These are phyloP conservation scores for Trifolium fragiferum DNA, from an alignment of 306 rosid genomes.

Conservation along the genomic window DNA sequence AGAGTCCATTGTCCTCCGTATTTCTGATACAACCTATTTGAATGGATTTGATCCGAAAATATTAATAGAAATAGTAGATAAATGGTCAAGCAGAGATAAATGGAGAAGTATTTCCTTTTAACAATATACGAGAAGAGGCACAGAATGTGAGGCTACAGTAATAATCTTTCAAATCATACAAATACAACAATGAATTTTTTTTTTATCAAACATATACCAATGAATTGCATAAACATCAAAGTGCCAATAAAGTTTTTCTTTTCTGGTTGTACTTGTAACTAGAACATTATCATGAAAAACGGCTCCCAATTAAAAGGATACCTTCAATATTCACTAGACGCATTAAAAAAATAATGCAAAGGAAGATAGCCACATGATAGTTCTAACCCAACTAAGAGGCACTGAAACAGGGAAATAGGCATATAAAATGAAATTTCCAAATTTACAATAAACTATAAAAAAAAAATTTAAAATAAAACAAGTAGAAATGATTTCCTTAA, in stretches of 20 bases:
- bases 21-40: conserved; percentile 80
- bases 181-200: not conserved
- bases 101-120: conserved; percentile 4
- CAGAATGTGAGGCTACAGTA: conserved; percentile 6
- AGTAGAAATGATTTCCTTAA: conserved; percentile 16
- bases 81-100: conserved; percentile 23
- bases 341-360: not conserved
- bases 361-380: not conserved
- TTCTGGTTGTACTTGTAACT: not conserved
- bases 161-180: conserved; percentile 14
- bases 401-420: not conserved
- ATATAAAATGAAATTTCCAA: conserved; percentile 19
- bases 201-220: not conserved
- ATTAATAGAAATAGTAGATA: conserved; percentile 8
- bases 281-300: conserved; percentile 12
- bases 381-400: conserved; percentile 6
- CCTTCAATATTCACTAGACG: not conserved
- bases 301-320: conserved; percentile 3
- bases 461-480: conserved; percentile 11
- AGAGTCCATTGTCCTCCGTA: conserved; percentile 90
- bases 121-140: conserved; percentile 11
- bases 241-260: not conserved
- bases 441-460: not conserved
- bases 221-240: not conserved
- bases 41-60: conserved; percentile 33